Conservation (phyloP, 306 rosid species). For the Sesbania bispinosa region DNA sequence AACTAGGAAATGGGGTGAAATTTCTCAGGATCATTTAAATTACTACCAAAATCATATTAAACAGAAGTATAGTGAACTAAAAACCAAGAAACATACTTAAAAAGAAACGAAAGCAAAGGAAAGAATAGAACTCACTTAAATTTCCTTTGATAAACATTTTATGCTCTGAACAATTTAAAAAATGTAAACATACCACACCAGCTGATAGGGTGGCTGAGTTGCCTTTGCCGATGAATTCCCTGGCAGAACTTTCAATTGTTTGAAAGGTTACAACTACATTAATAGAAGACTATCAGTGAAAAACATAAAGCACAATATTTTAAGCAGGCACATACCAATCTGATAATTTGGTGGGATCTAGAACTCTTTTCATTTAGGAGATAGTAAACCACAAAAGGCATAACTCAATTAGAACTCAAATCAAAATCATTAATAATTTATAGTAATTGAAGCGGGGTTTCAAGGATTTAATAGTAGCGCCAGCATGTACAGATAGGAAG, state of each 20-base stretch:
- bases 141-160: not conserved
- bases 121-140: constrained; percentile 45
- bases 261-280: constrained; percentile 41
- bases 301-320: constrained; percentile 20
- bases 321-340: constrained; percentile 53
- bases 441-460: too few species aligned
- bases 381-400: too few species aligned
- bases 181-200: constrained; percentile 67
- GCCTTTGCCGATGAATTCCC: constrained; percentile 90
- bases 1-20: constrained; percentile 30
- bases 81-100: not conserved
- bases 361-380: constrained; percentile 93
- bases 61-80: not conserved
- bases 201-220: constrained; percentile 89
- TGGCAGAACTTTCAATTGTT: constrained; percentile 97
- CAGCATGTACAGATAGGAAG: too few species aligned
- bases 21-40: not conserved
- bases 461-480: too few species aligned
- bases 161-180: constrained; percentile 10
- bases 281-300: not conserved
- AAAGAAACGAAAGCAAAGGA: not conserved
- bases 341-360: constrained; percentile 96
- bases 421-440: too few species aligned
- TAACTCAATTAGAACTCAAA: too few species aligned
- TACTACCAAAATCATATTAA: not conserved